Evolutionary conservation across 306 rosid species (phyloP), one percentile per base, ranked within the genome.

Genomic region (Dalbergia cochinchinensis): DNA sequence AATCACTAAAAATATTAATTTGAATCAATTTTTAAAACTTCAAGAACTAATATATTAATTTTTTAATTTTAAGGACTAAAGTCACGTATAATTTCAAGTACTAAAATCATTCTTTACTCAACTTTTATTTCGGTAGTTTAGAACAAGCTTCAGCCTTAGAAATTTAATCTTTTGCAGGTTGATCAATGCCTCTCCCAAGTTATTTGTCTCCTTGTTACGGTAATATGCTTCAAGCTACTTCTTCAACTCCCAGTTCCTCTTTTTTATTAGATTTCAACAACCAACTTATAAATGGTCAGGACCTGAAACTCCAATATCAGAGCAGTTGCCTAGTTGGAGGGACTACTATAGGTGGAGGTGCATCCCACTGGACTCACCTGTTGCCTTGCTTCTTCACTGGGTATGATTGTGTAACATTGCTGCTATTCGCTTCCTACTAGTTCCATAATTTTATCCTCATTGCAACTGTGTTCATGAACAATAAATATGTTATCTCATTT

Each of bases 351-450:
- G 88, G 18, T 91, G 99, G 99, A 91, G 99, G 86, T 14, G 86
- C 86, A 86, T 91, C 76, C 93, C 90, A 2, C 85, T 93, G 18
- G 84, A 87, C 74, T 95, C 99, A 22, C 94, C 93, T 80, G 90
- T 75, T 89, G 92, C 96, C 51, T 78, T 95, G 84, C 90, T 91
- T 83, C 99, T 95, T 87, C 98, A 93, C 20, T 90, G 93, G 94
- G 98, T 95, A 92, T n/a, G 22, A 20, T 20, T 20, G 22, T 20
- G 22, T 20, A 20, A 20, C 22, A 20, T 20, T 20, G 22, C 22
- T 20, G 22, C 22, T 20, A 20, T 20, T 20, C 0, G 22, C 22
- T 20, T 20, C 22, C 22, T 20, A 20, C 37, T 35, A 37, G 33
- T 82, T 58, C 42, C 2, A 20, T 33, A 47, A 72, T 69, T 81